Evolutionary conservation across 2,329 filamentous ascomycete species (phyloP).

Genomic region (Xylariaceae sp.): DNA sequence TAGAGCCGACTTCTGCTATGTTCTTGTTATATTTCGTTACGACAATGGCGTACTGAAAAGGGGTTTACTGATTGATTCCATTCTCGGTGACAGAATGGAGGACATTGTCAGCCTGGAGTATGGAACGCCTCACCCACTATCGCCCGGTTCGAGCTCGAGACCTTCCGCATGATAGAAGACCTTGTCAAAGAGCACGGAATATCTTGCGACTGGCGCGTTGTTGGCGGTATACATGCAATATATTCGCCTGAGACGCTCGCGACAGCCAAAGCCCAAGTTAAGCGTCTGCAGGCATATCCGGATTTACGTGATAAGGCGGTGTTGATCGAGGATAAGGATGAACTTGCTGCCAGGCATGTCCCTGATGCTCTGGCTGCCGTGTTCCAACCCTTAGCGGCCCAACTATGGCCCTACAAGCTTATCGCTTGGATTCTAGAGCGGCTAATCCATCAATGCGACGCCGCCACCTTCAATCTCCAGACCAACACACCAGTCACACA

Average conservation of each 20-base stretch:
- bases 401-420: slow-evolving; percentile 81
- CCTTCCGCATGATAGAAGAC: slow-evolving; percentile 56
- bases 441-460: slow-evolving; percentile 37
- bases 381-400: slow-evolving; percentile 60
- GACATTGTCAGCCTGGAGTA: slow-evolving; percentile 71
- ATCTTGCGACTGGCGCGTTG: slow-evolving; percentile 64
- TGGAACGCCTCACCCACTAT: slow-evolving; percentile 59
- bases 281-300: slow-evolving; percentile 50
- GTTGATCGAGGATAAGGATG: slow-evolving; percentile 36
- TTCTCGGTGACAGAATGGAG: slow-evolving; percentile 50
- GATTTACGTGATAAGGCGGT: slow-evolving; percentile 49
- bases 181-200: slow-evolving; percentile 56
- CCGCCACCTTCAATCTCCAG: slow-evolving; percentile 61
- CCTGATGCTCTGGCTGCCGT: slow-evolving; percentile 59
- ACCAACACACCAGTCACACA: slow-evolving; percentile 64
- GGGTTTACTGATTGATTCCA: too few relatives aligned
- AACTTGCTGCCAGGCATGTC: slow-evolving; percentile 51
- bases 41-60: too few relatives aligned
- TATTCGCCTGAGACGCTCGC: slow-evolving; percentile 53
- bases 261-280: slow-evolving; percentile 46
- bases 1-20: too few relatives aligned
- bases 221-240: slow-evolving; percentile 62
- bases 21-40: too few relatives aligned
- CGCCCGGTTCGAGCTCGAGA: slow-evolving; percentile 68
- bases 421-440: slow-evolving; percentile 66